A percentile compares a stretch with the other conserved stretches of the same genome.
Evolutionary conservation across 2,329 filamentous ascomycete genomes (phyloP).

Genomic region (Microthyrium microscopicum): DNA sequence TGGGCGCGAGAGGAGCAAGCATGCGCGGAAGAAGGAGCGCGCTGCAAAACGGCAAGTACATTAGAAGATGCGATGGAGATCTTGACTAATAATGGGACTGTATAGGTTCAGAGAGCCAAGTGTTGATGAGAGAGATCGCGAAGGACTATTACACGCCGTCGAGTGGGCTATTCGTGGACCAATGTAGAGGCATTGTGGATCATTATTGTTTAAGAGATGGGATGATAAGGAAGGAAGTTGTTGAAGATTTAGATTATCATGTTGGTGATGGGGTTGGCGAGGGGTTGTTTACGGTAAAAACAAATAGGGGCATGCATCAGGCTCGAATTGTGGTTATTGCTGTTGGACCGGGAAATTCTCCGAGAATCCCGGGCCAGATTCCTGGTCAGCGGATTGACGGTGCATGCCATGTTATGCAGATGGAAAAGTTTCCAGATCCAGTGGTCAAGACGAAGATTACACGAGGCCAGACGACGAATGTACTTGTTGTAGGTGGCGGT

Average conservation of each 20-base stretch:
- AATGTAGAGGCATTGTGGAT: constrained; percentile 23
- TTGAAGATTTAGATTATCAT: constrained; percentile 45
- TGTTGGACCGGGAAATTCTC: constrained; percentile 49
- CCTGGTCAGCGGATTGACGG: constrained; percentile 25
- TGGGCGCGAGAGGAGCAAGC: constrained; percentile 66
- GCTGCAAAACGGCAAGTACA: constrained; percentile 25
- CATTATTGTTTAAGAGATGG: constrained; percentile 31
- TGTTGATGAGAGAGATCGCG: constrained; percentile 29
- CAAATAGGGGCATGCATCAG: constrained; percentile 36
- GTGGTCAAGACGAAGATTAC: constrained; percentile 36
- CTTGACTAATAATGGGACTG: background rate
- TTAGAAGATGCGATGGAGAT: constrained; percentile 12
- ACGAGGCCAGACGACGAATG: constrained; percentile 34
- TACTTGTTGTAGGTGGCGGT: constrained; percentile 59
- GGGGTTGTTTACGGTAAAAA: constrained; percentile 48
- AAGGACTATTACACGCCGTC: constrained; percentile 30
- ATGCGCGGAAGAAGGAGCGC: constrained; percentile 48
- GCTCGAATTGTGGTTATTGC: constrained; percentile 51
- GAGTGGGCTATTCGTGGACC: constrained; percentile 22
- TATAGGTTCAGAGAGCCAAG: constrained; percentile 13
- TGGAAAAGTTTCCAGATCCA: constrained; percentile 39
- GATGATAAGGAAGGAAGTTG: constrained; percentile 44
- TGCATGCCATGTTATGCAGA: constrained; percentile 48
- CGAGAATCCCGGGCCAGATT: constrained; percentile 28
- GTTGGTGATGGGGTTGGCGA: constrained; percentile 13